Base-by-base conservation (phyloP, 1,139 yeast genomes). In the Lipomyces yarrowii region DNA sequence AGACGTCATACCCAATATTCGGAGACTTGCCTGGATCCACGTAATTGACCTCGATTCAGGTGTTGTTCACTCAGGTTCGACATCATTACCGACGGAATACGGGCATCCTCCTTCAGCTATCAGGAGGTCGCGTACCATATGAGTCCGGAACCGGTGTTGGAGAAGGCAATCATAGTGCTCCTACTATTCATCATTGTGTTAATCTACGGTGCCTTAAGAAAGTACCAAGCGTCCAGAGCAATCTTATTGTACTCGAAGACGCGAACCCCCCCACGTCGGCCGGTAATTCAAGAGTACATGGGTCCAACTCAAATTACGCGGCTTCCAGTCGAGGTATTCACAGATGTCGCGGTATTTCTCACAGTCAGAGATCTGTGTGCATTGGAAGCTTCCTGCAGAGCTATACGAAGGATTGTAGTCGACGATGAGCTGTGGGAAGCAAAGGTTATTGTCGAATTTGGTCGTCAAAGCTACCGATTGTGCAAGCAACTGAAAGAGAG, bases 361-460 rank as follows among this genome's bases (percentile, higher is more conserved):
- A 23, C 68, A 11, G 46, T 48, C 8, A 46, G 52, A 32, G 68
- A 64, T 35, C 13, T 65, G 13, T 48, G 53, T 5, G 30, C 61
- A 1, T 55, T 67, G 21, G 62, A 51, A 42, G 39, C 23, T 8
- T 53, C 69, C 2, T 53, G 66, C 30, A 11, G 18, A 4, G 21
- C 10, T 15, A n/a, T 65, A 8, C 56, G 62, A 15, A 51, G 13
- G 21, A 32, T 62, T 18, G 42, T 64, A 2, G 30, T 33, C 33
- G 60, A 57, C 48, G 64, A 65, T n/a, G 60, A 64, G 30, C 53
- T 67, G 10, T 67, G 69, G 69, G 37, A 53, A 15, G 62, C 60
- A 15, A 65, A 62, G 33, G 46, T 65, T 5, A 15, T 46, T 5
- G 33, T 54, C 15, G 68, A 65, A 46, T 67, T 57, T 35, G 56